A percentile compares a stretch with the other conserved stretches of the same genome.
Evolutionary conservation across 805 yeast genomes (phyloP).

Genomic region (Naumovozyma castellii): DNA sequence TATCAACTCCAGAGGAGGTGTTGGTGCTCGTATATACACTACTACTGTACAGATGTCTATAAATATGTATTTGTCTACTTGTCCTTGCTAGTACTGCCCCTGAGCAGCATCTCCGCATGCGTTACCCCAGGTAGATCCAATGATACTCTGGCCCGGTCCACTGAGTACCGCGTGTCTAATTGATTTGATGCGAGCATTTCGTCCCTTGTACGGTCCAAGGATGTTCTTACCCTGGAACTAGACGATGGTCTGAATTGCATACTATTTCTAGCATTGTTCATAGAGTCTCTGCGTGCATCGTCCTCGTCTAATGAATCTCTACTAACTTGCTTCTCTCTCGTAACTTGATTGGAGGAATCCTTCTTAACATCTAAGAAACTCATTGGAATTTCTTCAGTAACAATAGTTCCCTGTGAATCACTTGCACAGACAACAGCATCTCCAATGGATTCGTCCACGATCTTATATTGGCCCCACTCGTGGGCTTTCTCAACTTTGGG

Average conservation of each 20-base stretch:
- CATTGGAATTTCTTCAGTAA: slow-evolving; percentile 35
- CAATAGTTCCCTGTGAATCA: slow-evolving; percentile 22
- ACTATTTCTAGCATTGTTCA: background rate
- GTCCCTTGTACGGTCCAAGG: slow-evolving; percentile 32
- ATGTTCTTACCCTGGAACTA: slow-evolving; percentile 18
- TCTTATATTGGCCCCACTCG: background rate
- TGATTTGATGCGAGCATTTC: slow-evolving; percentile 32
- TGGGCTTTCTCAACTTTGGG: slow-evolving; percentile 30
- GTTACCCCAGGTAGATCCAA: slow-evolving; percentile 35
- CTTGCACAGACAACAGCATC: slow-evolving; percentile 1
- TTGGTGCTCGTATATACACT: background rate
- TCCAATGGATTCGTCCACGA: background rate
- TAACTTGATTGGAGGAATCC: background rate
- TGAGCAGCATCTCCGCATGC: slow-evolving; percentile 23
- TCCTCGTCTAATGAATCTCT: slow-evolving; percentile 3
- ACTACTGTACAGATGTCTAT: too few relatives aligned
- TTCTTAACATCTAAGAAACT: slow-evolving; percentile 11
- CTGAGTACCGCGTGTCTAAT: slow-evolving; percentile 31
- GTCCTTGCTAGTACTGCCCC: background rate
- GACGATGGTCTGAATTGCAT: background rate
- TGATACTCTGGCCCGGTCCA: slow-evolving; percentile 34
- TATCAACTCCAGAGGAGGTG: too few relatives aligned
- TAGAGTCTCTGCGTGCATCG: slow-evolving; percentile 17
- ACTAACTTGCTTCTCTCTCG: background rate
- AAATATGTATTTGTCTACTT: background rate